Base-by-base conservation (phyloP, 306 rosid genomes). In the Dryas drummondii region DNA sequence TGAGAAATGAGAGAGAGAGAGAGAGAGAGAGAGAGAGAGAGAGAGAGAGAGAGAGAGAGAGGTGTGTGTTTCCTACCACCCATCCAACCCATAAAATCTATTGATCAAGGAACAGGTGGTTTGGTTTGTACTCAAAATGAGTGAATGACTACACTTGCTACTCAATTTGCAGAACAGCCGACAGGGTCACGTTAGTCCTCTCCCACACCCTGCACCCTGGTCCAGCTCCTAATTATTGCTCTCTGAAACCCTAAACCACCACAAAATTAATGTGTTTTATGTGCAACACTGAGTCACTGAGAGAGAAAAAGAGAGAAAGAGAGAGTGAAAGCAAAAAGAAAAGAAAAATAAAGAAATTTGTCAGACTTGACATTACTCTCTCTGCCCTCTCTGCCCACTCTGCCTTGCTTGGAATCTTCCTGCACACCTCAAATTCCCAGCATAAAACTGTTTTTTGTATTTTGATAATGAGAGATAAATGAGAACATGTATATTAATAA, bases 131-230 rank as follows among this genome's bases (percentile, higher is more conserved):
- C 84, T 82, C 79, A 71, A 72, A 76, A 72, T n/a, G 68, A 87
- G 85, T 80, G 76, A 32, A 65, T 87, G 84, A 79, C 59, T 66
- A 57, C 63, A 51, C 63, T 53, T n/a, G 14, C 41, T 41, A 12
- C 4, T 60, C 84, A 26, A 44, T 83, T 76, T 67, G 78, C 63
- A 82, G 88, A 87, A 91, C 88, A 83, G 83, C 94, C 87, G 96
- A 93, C 97, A 93, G 82, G 66, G 78, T 68, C 91, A 88, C 86
- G 94, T 88, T 91, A 79, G 94, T 91, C 79, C 84, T 88, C 93
- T 87, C 74, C 73, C 84, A 82, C 82, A 76, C 59, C 85, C 90
- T 86, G 87, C 88, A 82, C 73, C 79, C 77, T 87, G 90, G 91
- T 88, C 93, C 90, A 77, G 78, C 56, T 79, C 75, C 83, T 79